Evolutionary conservation across 306 rosid genomes (phyloP).

Genomic region (Castanopsis chinensis): DNA sequence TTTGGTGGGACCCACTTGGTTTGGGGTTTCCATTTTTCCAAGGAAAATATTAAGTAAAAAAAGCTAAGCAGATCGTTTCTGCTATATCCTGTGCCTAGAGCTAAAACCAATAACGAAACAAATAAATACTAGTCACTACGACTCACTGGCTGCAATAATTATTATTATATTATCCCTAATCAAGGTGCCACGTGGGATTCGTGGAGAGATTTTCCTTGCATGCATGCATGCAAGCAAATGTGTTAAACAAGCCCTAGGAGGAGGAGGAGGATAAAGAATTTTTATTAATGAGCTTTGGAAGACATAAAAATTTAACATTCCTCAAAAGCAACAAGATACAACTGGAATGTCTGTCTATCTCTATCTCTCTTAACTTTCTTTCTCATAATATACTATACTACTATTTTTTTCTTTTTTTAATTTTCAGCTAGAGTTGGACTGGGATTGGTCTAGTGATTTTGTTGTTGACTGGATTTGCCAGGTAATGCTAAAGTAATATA

Average conservation of each 20-base stretch:
- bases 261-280: not conserved
- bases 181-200: constrained; percentile 69
- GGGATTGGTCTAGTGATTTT: constrained; percentile 67
- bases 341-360: constrained; percentile 92
- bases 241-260: constrained; percentile 19
- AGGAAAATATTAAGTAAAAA: constrained; percentile 4
- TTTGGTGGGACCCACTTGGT: constrained; percentile 64
- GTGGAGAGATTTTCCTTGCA: constrained; percentile 33
- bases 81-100: constrained; percentile 8
- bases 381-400: constrained; percentile 5
- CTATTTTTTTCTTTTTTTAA: constrained; percentile 11
- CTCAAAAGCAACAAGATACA: constrained; percentile 97
- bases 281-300: constrained; percentile 51
- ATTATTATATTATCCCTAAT: constrained; percentile 23
- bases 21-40: constrained; percentile 49
- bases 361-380: constrained; percentile 8
- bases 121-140: not conserved
- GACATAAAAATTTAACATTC: constrained; percentile 37
- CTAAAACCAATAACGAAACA: constrained; percentile 9
- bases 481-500: constrained; percentile 39
- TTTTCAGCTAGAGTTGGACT: constrained; percentile 36
- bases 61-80: constrained; percentile 30
- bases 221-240: constrained; percentile 74
- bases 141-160: not conserved
- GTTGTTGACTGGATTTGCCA: constrained; percentile 49